Percentiles rank a stretch among this genome's conserved stretches.
These are phyloP conservation scores for Coprinellus micaceus DNA, from an alignment of 768 basidiomycete genomes.

Conservation along the genomic window DNA sequence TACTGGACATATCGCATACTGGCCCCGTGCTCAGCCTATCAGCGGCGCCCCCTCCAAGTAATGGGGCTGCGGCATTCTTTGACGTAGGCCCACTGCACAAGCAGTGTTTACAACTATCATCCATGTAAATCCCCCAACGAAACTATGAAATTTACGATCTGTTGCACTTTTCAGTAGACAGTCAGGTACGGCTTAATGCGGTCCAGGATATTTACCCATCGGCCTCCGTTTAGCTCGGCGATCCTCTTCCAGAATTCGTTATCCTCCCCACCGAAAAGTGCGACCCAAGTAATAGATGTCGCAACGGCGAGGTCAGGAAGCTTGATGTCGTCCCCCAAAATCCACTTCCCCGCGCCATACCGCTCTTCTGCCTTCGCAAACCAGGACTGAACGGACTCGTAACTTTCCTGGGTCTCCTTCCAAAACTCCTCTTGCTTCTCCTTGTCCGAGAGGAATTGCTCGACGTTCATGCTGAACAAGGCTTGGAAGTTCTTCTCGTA, in stretches of 20 bases:
- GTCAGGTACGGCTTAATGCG: constrained; percentile 16
- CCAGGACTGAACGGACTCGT: constrained; percentile 26
- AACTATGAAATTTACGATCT: no score
- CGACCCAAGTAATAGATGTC: constrained; percentile 26
- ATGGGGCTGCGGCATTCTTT: no score
- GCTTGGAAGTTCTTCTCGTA: constrained; percentile 35
- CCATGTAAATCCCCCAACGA: no score
- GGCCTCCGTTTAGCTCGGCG: constrained; percentile 32
- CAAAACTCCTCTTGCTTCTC: constrained; percentile 32
- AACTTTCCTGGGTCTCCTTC: constrained; percentile 29
- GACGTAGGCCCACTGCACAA: no score
- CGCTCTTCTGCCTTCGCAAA: constrained; percentile 19
- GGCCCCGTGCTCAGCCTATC: background rate
- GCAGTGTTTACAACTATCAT: no score
- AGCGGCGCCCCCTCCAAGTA: background rate
- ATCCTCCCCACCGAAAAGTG: constrained; percentile 30
- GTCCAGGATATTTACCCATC: constrained; percentile 31
- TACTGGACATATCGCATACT: background rate
- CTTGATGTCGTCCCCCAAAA: constrained; percentile 33
- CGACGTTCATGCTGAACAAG: constrained; percentile 30
- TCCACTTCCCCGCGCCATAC: constrained; percentile 22
- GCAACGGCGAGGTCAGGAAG: constrained; percentile 41
- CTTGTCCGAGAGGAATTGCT: constrained; percentile 30
- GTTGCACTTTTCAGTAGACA: no score
- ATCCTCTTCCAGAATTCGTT: constrained; percentile 40